Evolutionary conservation across 352 stramenopile species (phyloP).

Genomic region (Globisporangium sylvaticum): DNA sequence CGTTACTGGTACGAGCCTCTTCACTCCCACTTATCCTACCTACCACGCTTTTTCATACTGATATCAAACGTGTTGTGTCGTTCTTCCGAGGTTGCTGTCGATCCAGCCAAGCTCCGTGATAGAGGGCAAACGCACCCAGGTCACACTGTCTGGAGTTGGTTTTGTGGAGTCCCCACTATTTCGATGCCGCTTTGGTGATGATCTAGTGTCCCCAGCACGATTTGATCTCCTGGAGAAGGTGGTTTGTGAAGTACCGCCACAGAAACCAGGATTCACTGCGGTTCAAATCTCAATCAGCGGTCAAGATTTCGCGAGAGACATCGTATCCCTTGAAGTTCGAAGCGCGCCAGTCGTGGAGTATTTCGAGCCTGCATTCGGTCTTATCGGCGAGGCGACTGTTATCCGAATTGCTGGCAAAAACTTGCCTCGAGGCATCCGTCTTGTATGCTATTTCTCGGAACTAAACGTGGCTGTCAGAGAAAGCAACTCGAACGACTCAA

Average conservation of each 20-base stretch:
- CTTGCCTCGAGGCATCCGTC: slow-evolving; percentile 17
- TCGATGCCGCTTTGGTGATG: slow-evolving; percentile 7
- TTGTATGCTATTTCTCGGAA: slow-evolving; percentile 23
- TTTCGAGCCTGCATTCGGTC: slow-evolving; percentile 15
- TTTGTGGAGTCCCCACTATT: slow-evolving; percentile 15
- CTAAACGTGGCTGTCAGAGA: not conserved
- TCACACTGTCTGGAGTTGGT: slow-evolving; percentile 2
- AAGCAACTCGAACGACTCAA: not conserved
- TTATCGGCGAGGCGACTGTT: slow-evolving; percentile 16
- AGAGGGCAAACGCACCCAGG: not conserved
- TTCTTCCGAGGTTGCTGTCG: slow-evolving; percentile 12
- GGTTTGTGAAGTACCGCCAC: slow-evolving; percentile 10
- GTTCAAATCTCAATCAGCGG: slow-evolving; percentile 33
- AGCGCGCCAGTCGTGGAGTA: slow-evolving; percentile 21
- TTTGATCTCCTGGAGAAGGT: not conserved
- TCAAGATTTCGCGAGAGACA: slow-evolving; percentile 32
- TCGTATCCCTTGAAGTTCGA: slow-evolving; percentile 9
- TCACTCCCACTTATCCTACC: not conserved
- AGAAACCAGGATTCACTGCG: not conserved
- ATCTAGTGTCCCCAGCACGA: not conserved
- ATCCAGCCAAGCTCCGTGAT: slow-evolving; percentile 1
- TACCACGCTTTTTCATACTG: not conserved
- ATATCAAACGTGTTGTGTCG: not conserved
- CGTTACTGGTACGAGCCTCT: not conserved
- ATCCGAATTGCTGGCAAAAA: slow-evolving; percentile 26